Conservation (phyloP, 1,284 basidiomycete species). For the Cryptococcus sp. region DNA sequence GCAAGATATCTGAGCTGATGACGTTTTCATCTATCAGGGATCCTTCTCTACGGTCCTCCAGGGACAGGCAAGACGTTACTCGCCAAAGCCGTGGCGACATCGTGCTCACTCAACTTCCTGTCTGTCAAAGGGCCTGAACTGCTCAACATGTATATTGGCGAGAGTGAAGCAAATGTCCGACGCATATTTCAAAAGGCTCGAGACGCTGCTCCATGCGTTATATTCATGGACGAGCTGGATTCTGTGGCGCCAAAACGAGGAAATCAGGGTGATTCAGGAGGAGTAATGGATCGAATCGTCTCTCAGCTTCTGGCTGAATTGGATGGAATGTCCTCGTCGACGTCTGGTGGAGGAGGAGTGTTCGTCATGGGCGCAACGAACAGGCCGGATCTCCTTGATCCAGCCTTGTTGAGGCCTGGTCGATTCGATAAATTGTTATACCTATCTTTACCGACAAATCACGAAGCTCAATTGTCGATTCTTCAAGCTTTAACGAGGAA, state of each 20-base stretch:
- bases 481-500: conserved; percentile 89
- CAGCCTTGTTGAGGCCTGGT: conserved; percentile 89
- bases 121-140: conserved; percentile 97
- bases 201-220: conserved; percentile 86
- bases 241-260: conserved; percentile 95
- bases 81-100: conserved; percentile 91
- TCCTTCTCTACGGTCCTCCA: conserved; percentile 85
- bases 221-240: conserved; percentile 98
- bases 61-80: conserved; percentile 95
- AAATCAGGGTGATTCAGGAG: conserved; percentile 90
- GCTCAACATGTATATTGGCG: conserved; percentile 97
- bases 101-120: conserved; percentile 88
- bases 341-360: conserved; percentile 60
- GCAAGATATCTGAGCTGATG: neutral
- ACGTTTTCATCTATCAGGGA: conserved; percentile 57
- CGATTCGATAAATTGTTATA: conserved; percentile 98
- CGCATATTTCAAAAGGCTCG: conserved; percentile 87
- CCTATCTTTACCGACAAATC: conserved; percentile 85
- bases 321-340: conserved; percentile 72
- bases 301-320: conserved; percentile 93
- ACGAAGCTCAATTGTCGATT: conserved; percentile 84
- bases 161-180: conserved; percentile 95
- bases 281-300: conserved; percentile 97
- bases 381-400: conserved; percentile 90
- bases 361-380: conserved; percentile 99